These are phyloP conservation scores for Penicillium flavigenum DNA, from an alignment of 495 filamentous ascomycete genomes.

Conservation along the genomic window DNA sequence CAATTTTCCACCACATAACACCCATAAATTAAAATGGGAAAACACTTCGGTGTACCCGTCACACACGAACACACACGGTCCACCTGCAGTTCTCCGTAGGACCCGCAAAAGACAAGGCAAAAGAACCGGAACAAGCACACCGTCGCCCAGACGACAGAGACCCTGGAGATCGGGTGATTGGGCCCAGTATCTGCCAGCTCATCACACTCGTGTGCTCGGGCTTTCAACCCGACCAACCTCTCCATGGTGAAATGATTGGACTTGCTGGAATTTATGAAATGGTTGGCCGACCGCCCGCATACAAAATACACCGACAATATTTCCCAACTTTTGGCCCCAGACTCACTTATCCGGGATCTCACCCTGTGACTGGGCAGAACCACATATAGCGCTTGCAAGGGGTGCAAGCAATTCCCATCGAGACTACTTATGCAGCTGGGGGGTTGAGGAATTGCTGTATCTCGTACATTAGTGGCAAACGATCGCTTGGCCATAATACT, in stretches of 20 bases:
- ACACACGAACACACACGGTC: constrained; percentile 19
- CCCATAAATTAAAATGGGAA: neutral
- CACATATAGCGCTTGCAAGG: constrained; percentile 15
- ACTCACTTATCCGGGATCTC: neutral
- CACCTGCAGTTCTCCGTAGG: constrained; percentile 19
- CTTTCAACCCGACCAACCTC: neutral
- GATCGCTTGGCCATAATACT: neutral
- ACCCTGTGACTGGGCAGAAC: neutral
- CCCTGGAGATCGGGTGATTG: constrained; percentile 24
- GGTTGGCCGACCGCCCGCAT: neutral
- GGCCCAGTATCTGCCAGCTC: constrained; percentile 31
- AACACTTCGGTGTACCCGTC: constrained; percentile 9
- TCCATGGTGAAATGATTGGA: neutral
- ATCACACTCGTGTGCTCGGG: constrained; percentile 27
- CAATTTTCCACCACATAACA: neutral
- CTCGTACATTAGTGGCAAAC: constrained; percentile 9
- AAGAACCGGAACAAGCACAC: constrained; percentile 7
- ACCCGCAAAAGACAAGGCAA: constrained; percentile 13
- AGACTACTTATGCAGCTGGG: constrained; percentile 16
- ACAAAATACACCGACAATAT: neutral
- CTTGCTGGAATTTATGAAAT: neutral
- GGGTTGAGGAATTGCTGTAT: constrained; percentile 6
- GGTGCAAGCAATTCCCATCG: constrained; percentile 23
- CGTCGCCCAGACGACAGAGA: constrained; percentile 30
- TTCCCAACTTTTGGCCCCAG: neutral